Conservation (phyloP, 805 yeast genomes). For the Metschnikowia baotianmanensis region DNA sequence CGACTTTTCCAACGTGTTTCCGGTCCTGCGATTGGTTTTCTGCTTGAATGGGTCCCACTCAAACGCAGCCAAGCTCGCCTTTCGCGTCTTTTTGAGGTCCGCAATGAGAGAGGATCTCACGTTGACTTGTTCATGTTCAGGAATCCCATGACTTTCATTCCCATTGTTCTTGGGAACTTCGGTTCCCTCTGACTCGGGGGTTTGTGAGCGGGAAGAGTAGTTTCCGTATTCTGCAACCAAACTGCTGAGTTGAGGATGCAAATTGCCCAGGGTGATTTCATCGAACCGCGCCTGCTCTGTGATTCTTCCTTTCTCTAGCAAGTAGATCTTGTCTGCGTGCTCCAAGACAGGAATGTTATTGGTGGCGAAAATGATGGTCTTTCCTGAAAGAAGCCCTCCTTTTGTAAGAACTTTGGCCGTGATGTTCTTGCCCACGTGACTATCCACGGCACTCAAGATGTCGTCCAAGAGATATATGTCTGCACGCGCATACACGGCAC, state of each 20-base stretch:
- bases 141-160: no score
- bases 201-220: neutral
- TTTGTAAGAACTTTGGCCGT: constrained; percentile 31
- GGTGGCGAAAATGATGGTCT: constrained; percentile 16
- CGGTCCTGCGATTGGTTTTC: constrained; percentile 19
- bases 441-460: constrained; percentile 42
- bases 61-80: constrained; percentile 29
- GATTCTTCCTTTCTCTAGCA: constrained; percentile 15
- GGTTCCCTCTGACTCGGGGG: constrained; percentile 3
- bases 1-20: constrained; percentile 32
- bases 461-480: constrained; percentile 41
- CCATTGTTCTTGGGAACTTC: no score
- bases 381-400: constrained; percentile 28
- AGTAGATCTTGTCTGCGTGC: constrained; percentile 12
- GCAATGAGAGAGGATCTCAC: no score
- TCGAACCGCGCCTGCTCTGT: constrained; percentile 9
- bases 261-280: constrained; percentile 1
- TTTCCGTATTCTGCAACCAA: constrained; percentile 7
- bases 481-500: constrained; percentile 42
- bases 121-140: no score
- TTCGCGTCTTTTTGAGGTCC: no score
- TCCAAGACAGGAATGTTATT: constrained; percentile 14
- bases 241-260: constrained; percentile 10
- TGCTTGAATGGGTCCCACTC: constrained; percentile 38
- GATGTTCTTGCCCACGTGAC: constrained; percentile 40